phyloP scores from a whole-genome alignment of 2,329 filamentous ascomycete genomes.

The Didymellaceae sp. region DNA sequence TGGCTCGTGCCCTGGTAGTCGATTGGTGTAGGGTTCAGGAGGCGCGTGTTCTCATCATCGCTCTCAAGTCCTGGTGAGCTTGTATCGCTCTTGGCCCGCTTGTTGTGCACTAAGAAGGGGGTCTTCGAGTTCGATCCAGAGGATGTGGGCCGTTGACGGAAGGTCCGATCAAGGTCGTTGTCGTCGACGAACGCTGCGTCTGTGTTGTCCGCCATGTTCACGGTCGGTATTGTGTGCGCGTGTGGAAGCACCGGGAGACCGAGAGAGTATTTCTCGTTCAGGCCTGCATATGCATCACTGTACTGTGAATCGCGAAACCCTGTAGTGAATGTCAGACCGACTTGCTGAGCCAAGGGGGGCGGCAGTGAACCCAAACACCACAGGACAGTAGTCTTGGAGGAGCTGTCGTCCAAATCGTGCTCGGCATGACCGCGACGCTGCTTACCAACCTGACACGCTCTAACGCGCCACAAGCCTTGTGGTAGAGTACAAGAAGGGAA shows the following conservation, averaged over 20 bases:
- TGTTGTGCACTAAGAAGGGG: conserved; percentile 14
- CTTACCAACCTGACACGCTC: conserved; percentile 29
- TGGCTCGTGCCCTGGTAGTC: conserved; percentile 21
- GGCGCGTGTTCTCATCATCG: conserved; percentile 37
- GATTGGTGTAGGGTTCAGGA: conserved; percentile 29
- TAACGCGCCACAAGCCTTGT: neutral
- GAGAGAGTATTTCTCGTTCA: conserved; percentile 14
- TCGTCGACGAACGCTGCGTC: conserved; percentile 42
- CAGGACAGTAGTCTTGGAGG: neutral
- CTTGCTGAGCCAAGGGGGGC: neutral
- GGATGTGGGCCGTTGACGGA: conserved; percentile 22
- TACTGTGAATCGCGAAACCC: neutral
- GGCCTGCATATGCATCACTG: conserved; percentile 27
- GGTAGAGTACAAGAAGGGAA: neutral
- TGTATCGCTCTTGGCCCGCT: conserved; percentile 23
- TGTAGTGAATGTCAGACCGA: neutral
- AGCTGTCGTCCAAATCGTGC: conserved; percentile 16
- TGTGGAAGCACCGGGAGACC: neutral
- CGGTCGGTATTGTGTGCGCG: neutral
- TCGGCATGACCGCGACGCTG: conserved; percentile 19
- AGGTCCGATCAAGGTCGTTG: conserved; percentile 36
- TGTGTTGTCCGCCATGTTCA: conserved; percentile 31
- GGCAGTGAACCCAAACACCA: neutral
- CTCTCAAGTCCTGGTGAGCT: conserved; percentile 20
- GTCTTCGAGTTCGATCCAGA: conserved; percentile 20